Evolutionary conservation across 331 rosid genomes (phyloP), one percentile per base, ranked within the genome.

Genomic region (Malus hybrid): DNA sequence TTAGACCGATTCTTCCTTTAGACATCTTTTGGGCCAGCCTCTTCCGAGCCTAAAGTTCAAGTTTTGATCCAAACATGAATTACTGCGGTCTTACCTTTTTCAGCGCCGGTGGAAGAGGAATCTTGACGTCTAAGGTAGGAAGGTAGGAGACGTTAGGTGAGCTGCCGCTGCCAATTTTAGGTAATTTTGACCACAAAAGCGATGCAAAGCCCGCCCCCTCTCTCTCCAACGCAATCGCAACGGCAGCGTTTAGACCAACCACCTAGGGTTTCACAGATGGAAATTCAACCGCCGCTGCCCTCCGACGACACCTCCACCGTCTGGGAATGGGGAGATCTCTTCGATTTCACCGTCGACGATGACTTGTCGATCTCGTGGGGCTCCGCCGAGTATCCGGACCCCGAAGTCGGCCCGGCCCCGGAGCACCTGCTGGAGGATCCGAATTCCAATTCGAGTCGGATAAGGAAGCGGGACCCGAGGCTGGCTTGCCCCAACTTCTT

Each of bases 401-500:
- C 18, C 64, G 14, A 13, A 10, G 15, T 28, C 7, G 27, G 59
- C 61, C 69, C 70, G 13, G 8, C 6, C 34, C 20, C 64, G 36
- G 83, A 80, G 2, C 19, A 27, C 7, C 71, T 56, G 2, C 33
- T 4, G 65, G 80, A 29, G 22, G 56, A 29, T 31, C 59, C 54
- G 15, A 18, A 2, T 20, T 14, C 76, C 14, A 69, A 11, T 46
- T 33, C 78, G 2, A 83, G 78, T 3, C 76, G 72, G 88, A 75
- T 87, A 28, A 87, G 99, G 65, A 95, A 95, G 69, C 97, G 99
- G 1, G 99, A 95, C 88, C 97, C 99, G 62, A 84, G 97, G 59
- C 36, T 95, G 81, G 12, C 84, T 9, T 95, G 99, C 84, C 69
- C 97, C 69, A 95, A 95, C 80, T 95, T 78, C 31, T 76, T 95